phyloP scores from a whole-genome alignment of 2,329 filamentous ascomycete genomes.

The Aspergillus sp. region DNA sequence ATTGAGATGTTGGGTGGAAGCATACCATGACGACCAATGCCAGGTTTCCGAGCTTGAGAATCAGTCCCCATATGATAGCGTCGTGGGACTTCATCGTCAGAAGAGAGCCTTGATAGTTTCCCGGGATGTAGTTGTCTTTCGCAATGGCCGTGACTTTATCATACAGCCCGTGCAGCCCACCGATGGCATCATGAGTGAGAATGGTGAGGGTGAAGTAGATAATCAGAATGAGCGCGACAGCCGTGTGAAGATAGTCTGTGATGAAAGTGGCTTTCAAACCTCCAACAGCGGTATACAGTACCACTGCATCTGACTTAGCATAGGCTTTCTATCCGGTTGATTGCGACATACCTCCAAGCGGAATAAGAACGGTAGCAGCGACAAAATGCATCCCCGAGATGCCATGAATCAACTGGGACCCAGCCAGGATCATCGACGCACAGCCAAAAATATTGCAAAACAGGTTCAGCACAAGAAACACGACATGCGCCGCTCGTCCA shows the following conservation, averaged over 20 bases:
- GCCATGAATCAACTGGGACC: constrained; percentile 46
- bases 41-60: constrained; percentile 51
- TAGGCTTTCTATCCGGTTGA: too few species aligned
- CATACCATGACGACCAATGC: constrained; percentile 50
- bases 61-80: constrained; percentile 45
- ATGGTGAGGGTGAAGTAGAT: constrained; percentile 50
- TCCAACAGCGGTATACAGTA: constrained; percentile 49
- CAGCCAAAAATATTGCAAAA: constrained; percentile 48
- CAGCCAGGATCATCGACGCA: constrained; percentile 47
- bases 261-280: constrained; percentile 52
- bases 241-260: constrained; percentile 51
- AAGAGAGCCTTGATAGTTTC: constrained; percentile 49
- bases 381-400: constrained; percentile 50
- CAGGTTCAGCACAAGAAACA: constrained; percentile 44
- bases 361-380: constrained; percentile 48
- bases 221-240: constrained; percentile 48
- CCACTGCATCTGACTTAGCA: constrained; percentile 28
- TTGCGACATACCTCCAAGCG: constrained; percentile 40
- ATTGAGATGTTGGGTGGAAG: neutral
- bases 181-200: constrained; percentile 44
- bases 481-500: constrained; percentile 41
- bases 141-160: constrained; percentile 47
- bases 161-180: constrained; percentile 45
- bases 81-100: constrained; percentile 50
- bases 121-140: constrained; percentile 42